Evolutionary conservation across 306 rosid species (phyloP).

Genomic region (Biancaea sappan): DNA sequence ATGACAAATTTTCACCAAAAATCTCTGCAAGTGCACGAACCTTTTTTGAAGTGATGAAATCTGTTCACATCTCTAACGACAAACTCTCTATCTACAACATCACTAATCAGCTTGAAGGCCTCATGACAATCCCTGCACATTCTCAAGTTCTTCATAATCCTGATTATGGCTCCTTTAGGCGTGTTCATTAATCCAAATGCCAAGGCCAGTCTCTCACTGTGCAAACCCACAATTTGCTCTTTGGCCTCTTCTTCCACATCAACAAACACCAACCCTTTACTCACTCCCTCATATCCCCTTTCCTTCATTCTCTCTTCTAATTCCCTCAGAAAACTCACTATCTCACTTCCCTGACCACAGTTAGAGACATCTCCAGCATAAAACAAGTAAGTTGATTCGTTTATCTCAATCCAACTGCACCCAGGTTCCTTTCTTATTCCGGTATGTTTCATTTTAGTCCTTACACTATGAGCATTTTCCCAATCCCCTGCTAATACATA

Average conservation of each 20-base stretch:
- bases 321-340: constrained; percentile 51
- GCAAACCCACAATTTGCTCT: constrained; percentile 67
- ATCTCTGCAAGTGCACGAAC: constrained; percentile 62
- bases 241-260: constrained; percentile 80
- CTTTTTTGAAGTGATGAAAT: constrained; percentile 81
- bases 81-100: constrained; percentile 69
- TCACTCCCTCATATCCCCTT: constrained; percentile 70
- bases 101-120: constrained; percentile 77
- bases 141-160: constrained; percentile 88
- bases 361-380: constrained; percentile 65
- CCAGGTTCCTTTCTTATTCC: constrained; percentile 79
- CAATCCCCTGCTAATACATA: constrained; percentile 74
- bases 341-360: constrained; percentile 47
- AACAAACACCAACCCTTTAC: constrained; percentile 67
- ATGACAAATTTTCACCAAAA: constrained; percentile 57
- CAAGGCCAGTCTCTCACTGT: constrained; percentile 84
- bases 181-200: constrained; percentile 73
- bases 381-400: constrained; percentile 63
- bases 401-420: constrained; percentile 85
- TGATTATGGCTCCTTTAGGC: constrained; percentile 63
- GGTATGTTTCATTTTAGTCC: constrained; percentile 62
- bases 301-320: constrained; percentile 69
- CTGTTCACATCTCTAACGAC: constrained; percentile 81
- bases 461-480: constrained; percentile 62
- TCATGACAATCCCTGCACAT: constrained; percentile 81